phyloP scores from a whole-genome alignment of 1,284 basidiomycete genomes.

The Thelephora terrestris region DNA sequence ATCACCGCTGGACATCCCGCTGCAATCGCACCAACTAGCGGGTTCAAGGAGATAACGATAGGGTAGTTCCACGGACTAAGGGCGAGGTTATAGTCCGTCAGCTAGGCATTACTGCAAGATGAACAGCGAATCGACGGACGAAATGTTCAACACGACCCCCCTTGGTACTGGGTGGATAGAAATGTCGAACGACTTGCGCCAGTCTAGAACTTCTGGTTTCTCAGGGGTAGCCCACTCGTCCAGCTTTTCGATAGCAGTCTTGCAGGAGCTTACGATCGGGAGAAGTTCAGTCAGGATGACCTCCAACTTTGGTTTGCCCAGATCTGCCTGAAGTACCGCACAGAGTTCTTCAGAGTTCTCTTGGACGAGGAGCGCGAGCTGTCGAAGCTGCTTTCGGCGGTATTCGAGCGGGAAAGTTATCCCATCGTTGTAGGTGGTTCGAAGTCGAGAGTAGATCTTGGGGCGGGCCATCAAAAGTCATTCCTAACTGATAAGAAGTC shows the following conservation, averaged over 20 bases:
- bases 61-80: constrained; percentile 49
- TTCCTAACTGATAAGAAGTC: no score
- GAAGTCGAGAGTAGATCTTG: constrained; percentile 36
- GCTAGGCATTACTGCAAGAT: neutral
- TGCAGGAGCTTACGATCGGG: constrained; percentile 31
- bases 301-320: constrained; percentile 43
- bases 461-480: no score
- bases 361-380: constrained; percentile 49
- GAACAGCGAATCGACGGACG: constrained; percentile 17
- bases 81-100: neutral
- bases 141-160: constrained; percentile 34
- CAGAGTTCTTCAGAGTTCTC: constrained; percentile 45
- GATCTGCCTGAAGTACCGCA: constrained; percentile 39
- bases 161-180: constrained; percentile 42
- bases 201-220: constrained; percentile 25
- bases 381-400: constrained; percentile 52
- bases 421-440: constrained; percentile 38
- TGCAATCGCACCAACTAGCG: constrained; percentile 49
- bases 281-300: constrained; percentile 27
- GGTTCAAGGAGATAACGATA: constrained; percentile 35
- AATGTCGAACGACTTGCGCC: constrained; percentile 30
- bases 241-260: constrained; percentile 38
- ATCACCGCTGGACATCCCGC: constrained; percentile 50
- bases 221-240: constrained; percentile 44
- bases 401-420: constrained; percentile 44